A percentile compares a stretch with the other conserved stretches of the same genome.
Evolutionary conservation across 2,329 filamentous ascomycete species (phyloP).

Genomic region (Hymenoscyphus linearis): DNA sequence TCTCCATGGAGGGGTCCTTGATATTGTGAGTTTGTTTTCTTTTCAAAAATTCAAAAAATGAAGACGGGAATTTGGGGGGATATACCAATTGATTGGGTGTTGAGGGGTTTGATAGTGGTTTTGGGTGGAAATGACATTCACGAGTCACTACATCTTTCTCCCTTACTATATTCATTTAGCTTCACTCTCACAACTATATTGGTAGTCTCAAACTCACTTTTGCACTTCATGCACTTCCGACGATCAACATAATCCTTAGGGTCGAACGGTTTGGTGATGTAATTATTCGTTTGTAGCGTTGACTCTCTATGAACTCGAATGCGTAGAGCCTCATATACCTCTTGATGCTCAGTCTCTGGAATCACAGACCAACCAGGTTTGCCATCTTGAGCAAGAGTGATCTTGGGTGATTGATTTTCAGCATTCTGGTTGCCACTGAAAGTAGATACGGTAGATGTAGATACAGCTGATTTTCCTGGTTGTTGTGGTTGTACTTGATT

Average conservation of each 20-base stretch:
- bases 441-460: too few species aligned
- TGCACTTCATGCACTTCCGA: conserved; percentile 17
- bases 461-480: neutral
- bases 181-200: neutral
- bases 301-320: conserved; percentile 12
- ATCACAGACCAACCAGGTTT: conserved; percentile 11
- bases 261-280: conserved; percentile 10
- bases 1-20: conserved; percentile 7
- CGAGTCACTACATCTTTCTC: neutral
- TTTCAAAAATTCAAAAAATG: neutral
- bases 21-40: conserved; percentile 4
- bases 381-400: neutral
- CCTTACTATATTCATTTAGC: conserved; percentile 4
- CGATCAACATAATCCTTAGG: conserved; percentile 8
- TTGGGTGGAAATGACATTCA: conserved; percentile 15
- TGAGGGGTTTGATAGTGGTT: conserved; percentile 3
- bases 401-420: neutral
- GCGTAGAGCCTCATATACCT: conserved; percentile 11
- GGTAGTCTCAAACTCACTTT: conserved; percentile 9
- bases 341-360: conserved; percentile 5
- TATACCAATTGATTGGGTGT: conserved; percentile 16
- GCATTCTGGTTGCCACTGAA: neutral
- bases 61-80: neutral
- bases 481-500: neutral
- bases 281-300: conserved; percentile 12